phyloP scores from a whole-genome alignment of 2,329 filamentous ascomycete genomes.

The Neospermospora avenae region DNA sequence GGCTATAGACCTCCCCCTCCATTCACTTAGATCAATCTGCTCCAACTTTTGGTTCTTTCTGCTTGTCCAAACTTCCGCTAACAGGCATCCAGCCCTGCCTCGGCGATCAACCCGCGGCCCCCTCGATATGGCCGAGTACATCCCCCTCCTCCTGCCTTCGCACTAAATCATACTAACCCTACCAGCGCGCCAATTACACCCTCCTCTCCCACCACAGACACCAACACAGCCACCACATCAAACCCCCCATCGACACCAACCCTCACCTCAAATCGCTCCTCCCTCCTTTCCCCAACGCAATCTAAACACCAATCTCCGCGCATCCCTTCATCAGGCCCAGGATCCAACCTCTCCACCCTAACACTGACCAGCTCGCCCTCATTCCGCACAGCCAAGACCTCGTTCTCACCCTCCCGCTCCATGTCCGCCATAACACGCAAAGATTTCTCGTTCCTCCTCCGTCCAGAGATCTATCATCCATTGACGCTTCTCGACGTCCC shows the following conservation, averaged over 20 bases:
- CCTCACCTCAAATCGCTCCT: slow-evolving; percentile 6
- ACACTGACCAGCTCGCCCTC: slow-evolving; percentile 16
- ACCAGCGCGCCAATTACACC: slow-evolving; percentile 20
- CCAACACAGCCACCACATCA: background rate
- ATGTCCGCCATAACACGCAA: slow-evolving; percentile 39
- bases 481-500: slow-evolving; percentile 62
- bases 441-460: slow-evolving; percentile 77
- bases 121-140: slow-evolving; percentile 72
- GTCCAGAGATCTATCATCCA: slow-evolving; percentile 79
- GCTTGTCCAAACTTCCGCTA: background rate
- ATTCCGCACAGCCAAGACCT: slow-evolving; percentile 25
- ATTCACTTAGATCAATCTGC: background rate
- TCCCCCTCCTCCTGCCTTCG: background rate
- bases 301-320: slow-evolving; percentile 27
- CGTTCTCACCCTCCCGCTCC: slow-evolving; percentile 31
- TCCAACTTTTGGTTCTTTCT: background rate
- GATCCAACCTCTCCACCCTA: slow-evolving; percentile 26
- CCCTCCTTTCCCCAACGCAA: slow-evolving; percentile 24
- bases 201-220: background rate
- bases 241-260: slow-evolving; percentile 3
- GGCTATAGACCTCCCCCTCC: background rate
- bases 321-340: slow-evolving; percentile 28
- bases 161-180: slow-evolving; percentile 8
- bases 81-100: slow-evolving; percentile 37
- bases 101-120: slow-evolving; percentile 74